phyloP scores from a whole-genome alignment of 306 rosid genomes.

The Malus fusca region DNA sequence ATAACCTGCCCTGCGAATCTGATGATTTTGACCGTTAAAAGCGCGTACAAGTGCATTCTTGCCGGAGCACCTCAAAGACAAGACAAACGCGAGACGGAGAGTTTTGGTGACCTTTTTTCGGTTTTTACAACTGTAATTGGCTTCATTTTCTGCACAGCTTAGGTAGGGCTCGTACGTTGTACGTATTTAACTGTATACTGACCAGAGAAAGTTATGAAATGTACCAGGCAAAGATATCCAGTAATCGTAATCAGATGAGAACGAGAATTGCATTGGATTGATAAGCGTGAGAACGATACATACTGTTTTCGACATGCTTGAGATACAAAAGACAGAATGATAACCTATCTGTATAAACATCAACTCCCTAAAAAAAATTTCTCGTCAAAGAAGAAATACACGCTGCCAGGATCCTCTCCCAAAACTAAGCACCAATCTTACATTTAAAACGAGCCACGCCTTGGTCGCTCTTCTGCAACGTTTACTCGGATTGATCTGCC shows the following conservation, averaged over 20 bases:
- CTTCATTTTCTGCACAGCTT: too few species aligned
- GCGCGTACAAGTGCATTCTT: too few species aligned
- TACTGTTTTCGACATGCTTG: neutral
- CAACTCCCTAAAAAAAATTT: neutral
- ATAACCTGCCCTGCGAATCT: too few species aligned
- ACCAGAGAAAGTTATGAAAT: neutral
- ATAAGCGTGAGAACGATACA: neutral
- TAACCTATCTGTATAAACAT: slow-evolving; percentile 7
- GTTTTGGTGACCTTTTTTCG: too few species aligned
- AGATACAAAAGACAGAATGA: neutral
- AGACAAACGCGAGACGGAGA: too few species aligned
- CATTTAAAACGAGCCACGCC: slow-evolving; percentile 38
- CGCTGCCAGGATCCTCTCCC: neutral
- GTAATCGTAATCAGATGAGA: neutral
- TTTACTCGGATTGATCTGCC: slow-evolving; percentile 75
- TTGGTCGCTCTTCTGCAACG: slow-evolving; percentile 68
- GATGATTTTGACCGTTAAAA: too few species aligned
- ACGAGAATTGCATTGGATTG: neutral
- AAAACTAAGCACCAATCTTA: slow-evolving; percentile 1
- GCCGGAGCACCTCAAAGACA: too few species aligned
- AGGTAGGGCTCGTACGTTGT: too few species aligned
- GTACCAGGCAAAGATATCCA: too few species aligned
- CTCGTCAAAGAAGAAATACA: neutral
- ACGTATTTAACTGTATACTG: too few species aligned
- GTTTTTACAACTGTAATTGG: too few species aligned